Percentiles rank a stretch among this genome's conserved stretches.
Conservation (phyloP, 805 yeast genomes). For the Peterozyma toletana region DNA sequence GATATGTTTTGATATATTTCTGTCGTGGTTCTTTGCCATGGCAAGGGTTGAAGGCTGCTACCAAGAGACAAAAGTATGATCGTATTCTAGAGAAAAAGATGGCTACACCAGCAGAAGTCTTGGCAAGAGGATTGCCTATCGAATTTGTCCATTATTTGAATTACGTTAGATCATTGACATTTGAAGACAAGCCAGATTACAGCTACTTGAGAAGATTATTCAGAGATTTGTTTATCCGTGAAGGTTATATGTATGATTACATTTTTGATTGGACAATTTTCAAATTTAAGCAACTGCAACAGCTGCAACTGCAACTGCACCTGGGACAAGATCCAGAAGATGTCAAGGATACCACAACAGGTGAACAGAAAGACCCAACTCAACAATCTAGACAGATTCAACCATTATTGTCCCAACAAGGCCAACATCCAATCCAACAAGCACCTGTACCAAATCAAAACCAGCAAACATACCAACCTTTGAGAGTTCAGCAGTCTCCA, state of each 20-base stretch:
- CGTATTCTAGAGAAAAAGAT: slow-evolving; percentile 92
- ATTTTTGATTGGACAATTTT: slow-evolving; percentile 95
- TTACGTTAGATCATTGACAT: slow-evolving; percentile 83
- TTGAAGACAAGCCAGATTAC: slow-evolving; percentile 96
- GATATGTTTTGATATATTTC: slow-evolving; percentile 89
- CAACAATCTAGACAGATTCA: slow-evolving; percentile 10
- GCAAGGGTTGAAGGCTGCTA: slow-evolving; percentile 97
- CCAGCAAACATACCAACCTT: neutral
- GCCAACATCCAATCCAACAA: slow-evolving; percentile 8
- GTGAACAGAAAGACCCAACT: slow-evolving; percentile 5
- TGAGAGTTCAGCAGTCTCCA: neutral
- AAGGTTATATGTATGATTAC: slow-evolving; percentile 87
- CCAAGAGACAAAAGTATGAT: slow-evolving; percentile 95
- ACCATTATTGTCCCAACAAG: slow-evolving; percentile 7
- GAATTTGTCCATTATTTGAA: slow-evolving; percentile 85
- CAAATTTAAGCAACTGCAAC: slow-evolving; percentile 60
- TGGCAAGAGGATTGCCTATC: slow-evolving; percentile 86
- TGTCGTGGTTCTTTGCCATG: slow-evolving; percentile 95
- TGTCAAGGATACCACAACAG: slow-evolving; percentile 12
- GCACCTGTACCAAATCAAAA: slow-evolving; percentile 1
- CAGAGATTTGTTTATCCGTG: slow-evolving; percentile 81
- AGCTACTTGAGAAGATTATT: slow-evolving; percentile 79
- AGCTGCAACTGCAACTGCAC: slow-evolving; percentile 24
- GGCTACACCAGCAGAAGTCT: slow-evolving; percentile 77
- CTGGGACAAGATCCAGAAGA: slow-evolving; percentile 19